Evolutionary conservation across 1,284 basidiomycete genomes (phyloP).

Genomic region (Ceratobasidium sp.): DNA sequence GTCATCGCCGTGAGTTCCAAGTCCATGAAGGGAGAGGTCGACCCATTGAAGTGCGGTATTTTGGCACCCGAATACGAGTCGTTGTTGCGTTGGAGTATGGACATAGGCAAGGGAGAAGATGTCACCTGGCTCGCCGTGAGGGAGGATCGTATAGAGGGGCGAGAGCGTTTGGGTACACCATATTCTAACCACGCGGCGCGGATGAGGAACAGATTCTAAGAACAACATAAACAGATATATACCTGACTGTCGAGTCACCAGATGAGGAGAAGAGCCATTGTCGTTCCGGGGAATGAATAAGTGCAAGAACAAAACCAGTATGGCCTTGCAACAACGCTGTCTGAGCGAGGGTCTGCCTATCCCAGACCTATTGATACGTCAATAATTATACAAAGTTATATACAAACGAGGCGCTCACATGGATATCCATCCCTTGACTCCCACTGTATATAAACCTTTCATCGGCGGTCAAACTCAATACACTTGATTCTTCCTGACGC

Average conservation of each 20-base stretch:
- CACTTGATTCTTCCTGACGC: slow-evolving; percentile 76
- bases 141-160: slow-evolving; percentile 83
- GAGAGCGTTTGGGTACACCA: slow-evolving; percentile 85
- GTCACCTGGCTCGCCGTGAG: slow-evolving; percentile 90
- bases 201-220: slow-evolving; percentile 4
- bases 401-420: slow-evolving; percentile 64
- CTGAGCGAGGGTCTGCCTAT: slow-evolving; percentile 76
- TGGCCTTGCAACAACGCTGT: slow-evolving; percentile 87
- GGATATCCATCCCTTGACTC: slow-evolving; percentile 82
- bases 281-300: slow-evolving; percentile 82
- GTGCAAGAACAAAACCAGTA: slow-evolving; percentile 85
- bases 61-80: slow-evolving; percentile 89
- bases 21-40: slow-evolving; percentile 64
- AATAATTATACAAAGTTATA: slow-evolving; percentile 16
- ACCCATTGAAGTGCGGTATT: slow-evolving; percentile 92
- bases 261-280: slow-evolving; percentile 87
- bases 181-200: slow-evolving; percentile 66
- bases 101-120: slow-evolving; percentile 90
- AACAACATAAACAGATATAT: slow-evolving; percentile 50
- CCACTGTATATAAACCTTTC: slow-evolving; percentile 85
- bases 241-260: slow-evolving; percentile 65
- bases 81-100: slow-evolving; percentile 68
- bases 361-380: slow-evolving; percentile 78
- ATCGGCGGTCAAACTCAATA: slow-evolving; percentile 82
- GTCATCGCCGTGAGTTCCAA: slow-evolving; percentile 41